Base-by-base conservation (phyloP, 1,139 yeast species). In the Debaryomyces subglobosus region DNA sequence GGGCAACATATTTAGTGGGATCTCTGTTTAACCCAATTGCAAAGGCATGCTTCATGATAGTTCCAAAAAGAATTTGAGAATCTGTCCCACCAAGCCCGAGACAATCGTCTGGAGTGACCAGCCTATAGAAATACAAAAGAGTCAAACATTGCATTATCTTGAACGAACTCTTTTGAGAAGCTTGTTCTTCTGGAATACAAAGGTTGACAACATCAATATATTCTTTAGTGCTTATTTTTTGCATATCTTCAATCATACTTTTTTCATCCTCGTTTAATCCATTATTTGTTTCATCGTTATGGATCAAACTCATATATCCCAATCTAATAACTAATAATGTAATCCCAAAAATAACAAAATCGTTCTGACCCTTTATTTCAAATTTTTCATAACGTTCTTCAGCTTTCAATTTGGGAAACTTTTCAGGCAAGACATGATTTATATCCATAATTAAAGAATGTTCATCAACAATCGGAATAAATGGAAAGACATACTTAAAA, bases 21-120 rank as follows among this genome's bases (percentile, higher is more conserved):
- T 76, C 81, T 12, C 81, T 60, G 52, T 76, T 70, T 43, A 76
- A 61, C 0, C 81, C 81, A 45, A 74, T 74, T 5, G 77, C 64
- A 41, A 71, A 52, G 0, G 81, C 78, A 52, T 75, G 80, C 27
- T 66, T 63, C 16, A 74, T 60, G 12, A 70, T 67, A 1, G 67
- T 61, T 0, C 79, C 78, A 47, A 74, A 65, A 27, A 74, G 60
- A 9, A 72, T 61, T 45, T 72, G 75, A 9, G 74, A 66, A 52
- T 75, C 79, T 0, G 74, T 67, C 5, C 77, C 75, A 36, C 78
- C 71, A 23, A 76, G 61, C 1, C 81, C 81, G 53, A 69, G 74
- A 50, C 76, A 66, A 55, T 76, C 79, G 52, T 70, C 71, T 1
- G 80, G 79, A 5, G 71, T 67, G 8, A 74, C 70, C 44, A 63